Base-by-base conservation (phyloP, 116 monocot genomes). In the Zostera marina region DNA sequence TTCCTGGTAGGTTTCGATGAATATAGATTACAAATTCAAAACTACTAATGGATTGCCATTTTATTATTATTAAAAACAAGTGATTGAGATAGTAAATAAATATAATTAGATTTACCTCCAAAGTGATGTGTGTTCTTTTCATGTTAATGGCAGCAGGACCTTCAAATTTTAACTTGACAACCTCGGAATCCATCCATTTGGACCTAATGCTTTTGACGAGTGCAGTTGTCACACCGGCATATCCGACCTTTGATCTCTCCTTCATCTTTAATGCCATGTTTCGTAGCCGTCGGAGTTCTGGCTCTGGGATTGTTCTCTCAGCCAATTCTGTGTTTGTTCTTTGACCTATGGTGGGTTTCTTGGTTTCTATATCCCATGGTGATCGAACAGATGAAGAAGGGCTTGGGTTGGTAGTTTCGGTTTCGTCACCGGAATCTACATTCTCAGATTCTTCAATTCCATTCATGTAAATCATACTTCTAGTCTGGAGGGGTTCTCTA, bases 151-250 rank as follows among this genome's bases (percentile, higher is more conserved):
- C 73, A 11, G 82, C 72, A 8, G 76, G 56, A 14, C 89, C 94
- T 77, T 80, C 80, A 61, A 94, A 85, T 58, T 70, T 65, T 62
- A 94, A 60, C 59, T 88, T 88, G 43, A 94, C 79, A 54, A 94
- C 82, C 77, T 94, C 94, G 14, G 32, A 53, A 32, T 71, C 72
- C 61, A 69, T 82, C 94, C 94, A 94, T 53, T 85, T 94, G 66
- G 64, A 54, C 47, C 74, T 81, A 62, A 94, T 85, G 48, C 44
- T 73, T 52, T 79, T 69, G 40, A 88, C 85, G 12, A 94, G 23
- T 8, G 73, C 70, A 42, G 82, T 68, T 15, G 88, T 88, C 47
- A 94, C 82, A 16, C 94, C 94, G 24, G 77, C 82, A 9, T 79
- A 61, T 9, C 88, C 85, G 23, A 94, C 76, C 52, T 79, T 84